Percentiles rank a stretch among this genome's conserved stretches.
Evolutionary conservation across 805 yeast species (phyloP).

Genomic region (Lachancea sp.): DNA sequence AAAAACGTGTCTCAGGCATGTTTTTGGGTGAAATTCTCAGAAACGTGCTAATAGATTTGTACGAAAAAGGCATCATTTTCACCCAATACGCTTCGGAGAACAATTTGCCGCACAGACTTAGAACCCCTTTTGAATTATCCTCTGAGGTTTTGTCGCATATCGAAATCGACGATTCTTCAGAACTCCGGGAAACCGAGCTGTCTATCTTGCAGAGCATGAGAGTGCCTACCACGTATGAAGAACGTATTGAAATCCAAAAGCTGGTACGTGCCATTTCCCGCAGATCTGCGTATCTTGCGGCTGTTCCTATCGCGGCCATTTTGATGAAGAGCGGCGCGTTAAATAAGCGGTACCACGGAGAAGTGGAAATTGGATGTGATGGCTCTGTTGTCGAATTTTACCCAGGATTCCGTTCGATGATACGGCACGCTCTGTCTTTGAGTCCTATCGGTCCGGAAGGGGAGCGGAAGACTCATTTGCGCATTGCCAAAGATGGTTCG

Average conservation of each 20-base stretch:
- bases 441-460: constrained; percentile 69
- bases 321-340: constrained; percentile 61
- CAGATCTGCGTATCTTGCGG: constrained; percentile 85
- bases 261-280: constrained; percentile 74
- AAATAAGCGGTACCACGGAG: constrained; percentile 48
- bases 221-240: constrained; percentile 61
- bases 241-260: constrained; percentile 65
- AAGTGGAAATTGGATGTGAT: constrained; percentile 91
- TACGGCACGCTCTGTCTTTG: constrained; percentile 69
- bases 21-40: constrained; percentile 86
- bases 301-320: constrained; percentile 85
- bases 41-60: constrained; percentile 62
- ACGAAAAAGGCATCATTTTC: constrained; percentile 52
- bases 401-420: constrained; percentile 78
- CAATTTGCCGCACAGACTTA: constrained; percentile 49
- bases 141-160: constrained; percentile 81
- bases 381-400: constrained; percentile 92
- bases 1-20: constrained; percentile 89
- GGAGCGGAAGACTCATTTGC: constrained; percentile 66
- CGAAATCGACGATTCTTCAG: constrained; percentile 76
- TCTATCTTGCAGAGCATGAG: constrained; percentile 60
- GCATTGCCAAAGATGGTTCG: constrained; percentile 89
- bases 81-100: constrained; percentile 42
- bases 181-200: constrained; percentile 62
- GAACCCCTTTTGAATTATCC: constrained; percentile 70